These are phyloP conservation scores for Stenocarpella maydis DNA, from an alignment of 2,329 filamentous ascomycete genomes.

Conservation along the genomic window DNA sequence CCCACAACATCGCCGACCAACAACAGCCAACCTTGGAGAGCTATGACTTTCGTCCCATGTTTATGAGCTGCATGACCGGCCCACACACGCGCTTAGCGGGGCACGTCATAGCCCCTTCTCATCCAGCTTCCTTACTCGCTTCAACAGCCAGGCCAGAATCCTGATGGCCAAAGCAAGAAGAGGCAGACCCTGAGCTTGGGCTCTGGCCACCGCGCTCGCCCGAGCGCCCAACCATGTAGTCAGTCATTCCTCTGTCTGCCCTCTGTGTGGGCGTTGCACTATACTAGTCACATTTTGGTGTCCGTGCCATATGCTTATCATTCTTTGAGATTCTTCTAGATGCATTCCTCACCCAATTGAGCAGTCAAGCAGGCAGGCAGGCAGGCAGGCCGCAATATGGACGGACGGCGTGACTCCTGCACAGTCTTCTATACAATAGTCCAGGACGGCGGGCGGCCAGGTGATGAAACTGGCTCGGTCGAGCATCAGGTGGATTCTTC, in stretches of 20 bases:
- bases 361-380: neutral
- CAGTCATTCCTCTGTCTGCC: neutral
- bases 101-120: constrained; percentile 20
- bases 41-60: constrained; percentile 24
- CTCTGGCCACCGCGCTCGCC: constrained; percentile 15
- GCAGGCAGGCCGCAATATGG: neutral
- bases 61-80: constrained; percentile 23
- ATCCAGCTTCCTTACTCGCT: neutral
- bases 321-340: constrained; percentile 20
- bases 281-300: neutral
- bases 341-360: neutral
- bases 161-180: constrained; percentile 2
- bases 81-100: neutral
- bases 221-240: neutral
- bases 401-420: neutral
- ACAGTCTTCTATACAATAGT: neutral
- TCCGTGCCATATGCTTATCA: constrained; percentile 12
- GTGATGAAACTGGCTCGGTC: constrained; percentile 20
- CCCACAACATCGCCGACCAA: constrained; percentile 8
- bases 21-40: constrained; percentile 9
- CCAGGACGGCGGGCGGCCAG: neutral
- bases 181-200: constrained; percentile 9
- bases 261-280: neutral
- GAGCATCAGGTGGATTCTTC: constrained; percentile 2
- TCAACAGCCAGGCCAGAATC: neutral